These are phyloP conservation scores for Bimuria novae-zelandiae DNA, from an alignment of 2,329 filamentous ascomycete species.

Conservation along the genomic window DNA sequence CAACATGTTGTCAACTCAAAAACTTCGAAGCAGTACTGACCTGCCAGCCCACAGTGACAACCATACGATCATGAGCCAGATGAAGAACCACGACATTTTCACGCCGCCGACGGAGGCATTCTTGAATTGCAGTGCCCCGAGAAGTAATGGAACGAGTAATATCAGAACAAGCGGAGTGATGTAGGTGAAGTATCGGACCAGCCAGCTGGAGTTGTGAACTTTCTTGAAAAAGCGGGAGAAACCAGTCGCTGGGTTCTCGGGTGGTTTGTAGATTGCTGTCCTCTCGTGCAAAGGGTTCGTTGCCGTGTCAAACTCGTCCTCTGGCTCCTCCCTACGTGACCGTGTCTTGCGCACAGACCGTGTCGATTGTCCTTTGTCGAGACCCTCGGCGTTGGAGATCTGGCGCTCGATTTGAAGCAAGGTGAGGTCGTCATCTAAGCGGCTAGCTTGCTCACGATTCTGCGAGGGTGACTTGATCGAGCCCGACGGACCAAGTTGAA, in stretches of 20 bases:
- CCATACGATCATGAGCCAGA: slow-evolving; percentile 96
- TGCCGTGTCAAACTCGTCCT: slow-evolving; percentile 69
- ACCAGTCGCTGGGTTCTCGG: slow-evolving; percentile 64
- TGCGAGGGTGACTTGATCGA: slow-evolving; percentile 57
- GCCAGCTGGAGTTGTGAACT: slow-evolving; percentile 66
- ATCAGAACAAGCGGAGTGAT: slow-evolving; percentile 68
- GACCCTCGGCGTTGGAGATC: slow-evolving; percentile 52
- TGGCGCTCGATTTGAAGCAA: slow-evolving; percentile 68
- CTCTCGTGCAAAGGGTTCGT: slow-evolving; percentile 73
- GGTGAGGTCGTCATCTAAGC: slow-evolving; percentile 68
- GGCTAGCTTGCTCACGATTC: slow-evolving; percentile 62
- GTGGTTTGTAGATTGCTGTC: slow-evolving; percentile 66
- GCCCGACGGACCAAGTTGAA: slow-evolving; percentile 23
- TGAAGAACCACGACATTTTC: slow-evolving; percentile 83
- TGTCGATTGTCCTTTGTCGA: slow-evolving; percentile 40
- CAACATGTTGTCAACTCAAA: no score
- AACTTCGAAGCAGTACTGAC: no score
- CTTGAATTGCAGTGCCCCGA: slow-evolving; percentile 65
- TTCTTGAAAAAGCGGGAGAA: slow-evolving; percentile 68
- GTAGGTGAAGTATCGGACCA: slow-evolving; percentile 73
- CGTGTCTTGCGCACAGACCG: slow-evolving; percentile 57
- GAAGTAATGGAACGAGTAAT: slow-evolving; percentile 68
- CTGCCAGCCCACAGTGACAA: slow-evolving; percentile 81
- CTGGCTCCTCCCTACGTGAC: slow-evolving; percentile 59
- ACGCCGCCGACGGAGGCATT: slow-evolving; percentile 73